Evolutionary conservation across 1,284 basidiomycete species (phyloP).

Genomic region (Taiwanofungus camphoratus): DNA sequence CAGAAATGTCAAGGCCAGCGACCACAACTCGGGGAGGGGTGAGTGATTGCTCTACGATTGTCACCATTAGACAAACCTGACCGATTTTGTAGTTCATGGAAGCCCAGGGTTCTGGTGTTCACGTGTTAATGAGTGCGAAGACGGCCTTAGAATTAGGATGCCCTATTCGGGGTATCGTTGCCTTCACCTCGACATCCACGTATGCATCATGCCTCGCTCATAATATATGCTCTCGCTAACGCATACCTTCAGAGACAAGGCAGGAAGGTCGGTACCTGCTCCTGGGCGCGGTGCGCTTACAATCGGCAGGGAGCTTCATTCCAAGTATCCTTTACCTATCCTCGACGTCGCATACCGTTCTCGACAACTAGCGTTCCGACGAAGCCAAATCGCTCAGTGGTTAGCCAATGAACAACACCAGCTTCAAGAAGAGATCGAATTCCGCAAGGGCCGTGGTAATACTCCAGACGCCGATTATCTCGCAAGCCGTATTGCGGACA

Average conservation of each 20-base stretch:
- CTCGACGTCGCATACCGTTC: constrained; percentile 84
- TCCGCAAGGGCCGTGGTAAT: constrained; percentile 51
- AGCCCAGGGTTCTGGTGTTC: constrained; percentile 93
- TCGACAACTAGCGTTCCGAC: constrained; percentile 90
- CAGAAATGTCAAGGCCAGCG: constrained; percentile 96
- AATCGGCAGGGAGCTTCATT: constrained; percentile 77
- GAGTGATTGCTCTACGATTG: constrained; percentile 23
- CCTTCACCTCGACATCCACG: constrained; percentile 96
- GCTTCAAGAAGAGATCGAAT: constrained; percentile 73
- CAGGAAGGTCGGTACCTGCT: constrained; percentile 90
- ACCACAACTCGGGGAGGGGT: constrained; percentile 93
- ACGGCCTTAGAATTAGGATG: constrained; percentile 93
- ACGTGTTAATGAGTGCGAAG: constrained; percentile 94
- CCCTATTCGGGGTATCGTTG: constrained; percentile 90
- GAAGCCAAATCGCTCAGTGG: constrained; percentile 92
- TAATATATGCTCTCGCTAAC: constrained; percentile 7
- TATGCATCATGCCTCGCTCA: constrained; percentile 33
- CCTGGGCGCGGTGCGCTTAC: constrained; percentile 88
- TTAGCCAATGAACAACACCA: constrained; percentile 82
- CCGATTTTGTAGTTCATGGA: constrained; percentile 78
- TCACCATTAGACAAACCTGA: constrained; percentile 10
- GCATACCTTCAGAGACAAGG: constrained; percentile 68
- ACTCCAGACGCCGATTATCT: constrained; percentile 65
- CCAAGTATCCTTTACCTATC: constrained; percentile 69
- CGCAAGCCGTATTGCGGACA: constrained; percentile 67